phyloP scores from a whole-genome alignment of 352 stramenopile genomes.

The Phytophthora sp. region DNA sequence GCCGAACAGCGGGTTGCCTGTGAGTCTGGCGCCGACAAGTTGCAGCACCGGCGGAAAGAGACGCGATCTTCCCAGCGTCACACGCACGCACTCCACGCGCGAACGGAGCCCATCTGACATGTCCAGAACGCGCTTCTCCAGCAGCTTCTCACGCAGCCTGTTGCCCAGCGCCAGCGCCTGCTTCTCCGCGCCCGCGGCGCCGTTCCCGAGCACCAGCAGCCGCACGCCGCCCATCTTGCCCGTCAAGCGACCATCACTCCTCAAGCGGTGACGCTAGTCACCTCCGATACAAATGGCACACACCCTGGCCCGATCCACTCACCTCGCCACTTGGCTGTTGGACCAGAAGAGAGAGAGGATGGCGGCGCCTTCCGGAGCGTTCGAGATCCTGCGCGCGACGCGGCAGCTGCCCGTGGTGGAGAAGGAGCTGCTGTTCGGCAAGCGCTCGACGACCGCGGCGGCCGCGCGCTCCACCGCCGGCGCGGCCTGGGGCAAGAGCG shows the following conservation, averaged over 20 bases:
- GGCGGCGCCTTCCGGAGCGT: constrained; percentile 29
- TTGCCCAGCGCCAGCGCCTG: constrained; percentile 64
- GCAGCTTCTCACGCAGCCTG: constrained; percentile 34
- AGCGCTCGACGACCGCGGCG: constrained; percentile 13
- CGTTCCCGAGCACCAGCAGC: constrained; percentile 76
- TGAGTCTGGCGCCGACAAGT: constrained; percentile 37
- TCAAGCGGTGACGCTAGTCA: constrained; percentile 2
- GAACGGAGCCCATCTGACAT: background rate
- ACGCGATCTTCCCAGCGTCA: constrained; percentile 36
- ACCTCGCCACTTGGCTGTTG: constrained; percentile 1
- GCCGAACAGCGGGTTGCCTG: constrained; percentile 53
- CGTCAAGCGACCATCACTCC: constrained; percentile 6
- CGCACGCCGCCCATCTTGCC: constrained; percentile 21
- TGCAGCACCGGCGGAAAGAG: constrained; percentile 54
- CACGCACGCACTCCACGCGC: constrained; percentile 35
- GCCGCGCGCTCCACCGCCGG: constrained; percentile 30
- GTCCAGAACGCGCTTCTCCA: background rate
- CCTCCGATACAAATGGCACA: background rate
- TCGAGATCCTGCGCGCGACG: constrained; percentile 56
- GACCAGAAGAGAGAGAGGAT: constrained; percentile 10
- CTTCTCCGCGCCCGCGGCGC: constrained; percentile 76
- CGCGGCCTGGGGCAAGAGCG: constrained; percentile 60
- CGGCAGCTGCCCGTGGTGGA: constrained; percentile 48
- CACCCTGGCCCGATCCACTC: background rate
- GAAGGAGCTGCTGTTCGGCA: constrained; percentile 34